Base-by-base conservation (phyloP, 192 early-diverging fungal species). In the Phlyctochytrium bullatum region DNA sequence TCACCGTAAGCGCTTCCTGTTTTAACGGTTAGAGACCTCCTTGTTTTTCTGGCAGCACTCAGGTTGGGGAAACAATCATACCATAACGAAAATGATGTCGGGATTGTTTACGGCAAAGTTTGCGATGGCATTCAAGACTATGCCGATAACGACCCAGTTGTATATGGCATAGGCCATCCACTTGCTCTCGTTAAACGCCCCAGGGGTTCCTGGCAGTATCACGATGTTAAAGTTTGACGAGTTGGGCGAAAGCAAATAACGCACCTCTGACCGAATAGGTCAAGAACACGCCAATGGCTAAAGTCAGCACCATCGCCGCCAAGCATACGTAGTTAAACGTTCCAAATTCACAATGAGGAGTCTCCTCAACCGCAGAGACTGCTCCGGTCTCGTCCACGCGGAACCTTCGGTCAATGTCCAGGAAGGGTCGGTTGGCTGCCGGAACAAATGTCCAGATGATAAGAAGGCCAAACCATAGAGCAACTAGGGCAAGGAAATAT, bases 101-200 rank as follows among this genome's bases (percentile, higher is more conserved):
- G 54, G 54, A 25, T 57, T 28, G 54, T 27, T 14, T 10, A 57
- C 54, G 12, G 54, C 54, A 28, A 57, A 57, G 54, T 57, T 57
- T 6, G 54, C 54, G 6, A 57, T 28, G 54, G 54, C 54, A 25
- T 28, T 57, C 27, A 57, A 28, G 25, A 57, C 54, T 24, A 57
- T 28, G 6, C 54, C 54, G 27, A 57, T 57, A 24, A 57, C 54
- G 54, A 57, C 54, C 54, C 54, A 57, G 54, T 57, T 57, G 54
- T 57, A 57, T 6, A 28, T 57, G 6, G 54, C 54, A 6, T 25
- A 25, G 16, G 54, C 16, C 12, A 57, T 57, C 54, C 54, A 57
- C 27, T 57, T 57, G 16, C 20, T 25, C 27, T 57, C 54, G 54
- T 57, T 57, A 27, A 57, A 57, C 54, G 54, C 54, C 6, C 54